Percentiles rank a stretch among this genome's conserved stretches.
phyloP scores from a whole-genome alignment of 805 yeast species.

The Lipomyces spencermartinsiae region DNA sequence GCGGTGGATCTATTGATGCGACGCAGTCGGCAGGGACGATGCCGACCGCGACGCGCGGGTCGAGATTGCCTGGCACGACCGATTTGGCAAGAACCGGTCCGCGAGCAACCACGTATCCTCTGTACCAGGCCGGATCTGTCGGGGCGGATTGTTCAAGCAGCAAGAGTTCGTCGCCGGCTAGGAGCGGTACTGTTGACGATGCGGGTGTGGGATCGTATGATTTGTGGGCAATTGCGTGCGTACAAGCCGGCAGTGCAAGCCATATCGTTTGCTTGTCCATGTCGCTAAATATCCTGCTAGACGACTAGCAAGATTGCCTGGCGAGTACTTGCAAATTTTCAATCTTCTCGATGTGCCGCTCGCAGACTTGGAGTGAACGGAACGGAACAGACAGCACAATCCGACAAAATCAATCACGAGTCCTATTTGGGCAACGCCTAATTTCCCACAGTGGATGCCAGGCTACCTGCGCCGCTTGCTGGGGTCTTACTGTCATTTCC shows the following conservation, averaged over 20 bases:
- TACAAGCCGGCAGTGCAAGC: constrained; percentile 19
- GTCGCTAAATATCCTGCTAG: background rate
- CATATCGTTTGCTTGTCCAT: background rate
- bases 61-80: constrained; percentile 38
- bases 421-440: background rate
- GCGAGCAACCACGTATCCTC: constrained; percentile 73
- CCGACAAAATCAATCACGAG: background rate
- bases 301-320: background rate
- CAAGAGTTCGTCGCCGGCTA: constrained; percentile 73
- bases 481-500: background rate
- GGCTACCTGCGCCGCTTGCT: background rate
- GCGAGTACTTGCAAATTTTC: background rate
- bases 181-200: constrained; percentile 23
- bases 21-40: constrained; percentile 43
- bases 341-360: background rate
- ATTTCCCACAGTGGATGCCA: background rate
- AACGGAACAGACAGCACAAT: background rate
- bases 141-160: constrained; percentile 65
- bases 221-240: constrained; percentile 26
- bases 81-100: constrained; percentile 51
- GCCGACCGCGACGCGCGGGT: constrained; percentile 42
- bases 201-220: constrained; percentile 17
- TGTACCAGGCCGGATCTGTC: constrained; percentile 66
- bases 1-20: constrained; percentile 9
- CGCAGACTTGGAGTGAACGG: background rate